Percentiles rank a stretch among this genome's conserved stretches.
Evolutionary conservation across 73 alveolate genomes (phyloP).

Genomic region (Diophrys sp.): DNA sequence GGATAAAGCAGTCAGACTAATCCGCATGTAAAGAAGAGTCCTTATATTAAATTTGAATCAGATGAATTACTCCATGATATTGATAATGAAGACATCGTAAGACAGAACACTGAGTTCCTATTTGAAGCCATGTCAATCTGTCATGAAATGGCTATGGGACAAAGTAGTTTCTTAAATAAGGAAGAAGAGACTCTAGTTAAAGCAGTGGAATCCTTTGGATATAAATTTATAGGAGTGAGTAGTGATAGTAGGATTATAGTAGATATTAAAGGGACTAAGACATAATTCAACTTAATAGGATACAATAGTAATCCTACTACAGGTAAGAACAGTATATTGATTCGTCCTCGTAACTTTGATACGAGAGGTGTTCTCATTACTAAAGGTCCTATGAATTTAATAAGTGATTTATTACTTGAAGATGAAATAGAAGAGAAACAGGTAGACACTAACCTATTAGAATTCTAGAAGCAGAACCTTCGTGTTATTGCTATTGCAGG

Average conservation of each 20-base stretch:
- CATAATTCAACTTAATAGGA: background rate
- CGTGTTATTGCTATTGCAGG: constrained; percentile 19
- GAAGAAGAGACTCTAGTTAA: background rate
- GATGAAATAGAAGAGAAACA: background rate
- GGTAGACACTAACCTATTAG: constrained; percentile 5
- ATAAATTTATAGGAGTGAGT: background rate
- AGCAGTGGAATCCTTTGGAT: background rate
- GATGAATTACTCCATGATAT: background rate
- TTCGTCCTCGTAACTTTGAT: too few relatives aligned
- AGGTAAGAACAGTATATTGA: too few relatives aligned
- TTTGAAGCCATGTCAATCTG: constrained; percentile 19
- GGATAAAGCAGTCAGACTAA: background rate
- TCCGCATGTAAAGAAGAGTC: background rate
- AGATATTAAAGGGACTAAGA: background rate
- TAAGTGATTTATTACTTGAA: background rate
- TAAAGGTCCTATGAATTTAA: background rate
- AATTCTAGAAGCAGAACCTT: constrained; percentile 17
- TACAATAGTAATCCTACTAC: background rate
- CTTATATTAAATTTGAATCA: background rate
- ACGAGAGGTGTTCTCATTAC: background rate
- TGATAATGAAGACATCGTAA: background rate
- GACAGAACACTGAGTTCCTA: background rate
- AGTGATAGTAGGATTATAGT: background rate
- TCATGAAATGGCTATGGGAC: background rate
- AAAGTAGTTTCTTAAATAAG: too few relatives aligned